Percentiles rank a stretch among this genome's conserved stretches.
Conservation (phyloP, 345 rosid genomes). For the Cardamine chenopodiifolia region DNA sequence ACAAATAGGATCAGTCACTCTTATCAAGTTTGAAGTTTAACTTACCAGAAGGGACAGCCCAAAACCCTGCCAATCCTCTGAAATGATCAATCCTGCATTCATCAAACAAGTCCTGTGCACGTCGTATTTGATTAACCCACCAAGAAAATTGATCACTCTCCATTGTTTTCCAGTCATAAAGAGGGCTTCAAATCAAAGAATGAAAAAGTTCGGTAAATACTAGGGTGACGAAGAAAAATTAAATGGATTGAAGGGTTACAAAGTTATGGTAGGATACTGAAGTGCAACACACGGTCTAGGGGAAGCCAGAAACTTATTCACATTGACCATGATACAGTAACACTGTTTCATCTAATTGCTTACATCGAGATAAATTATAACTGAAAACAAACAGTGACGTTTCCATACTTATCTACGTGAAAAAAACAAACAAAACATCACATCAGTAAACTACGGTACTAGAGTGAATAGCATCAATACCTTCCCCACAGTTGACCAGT, state of each 20-base stretch:
- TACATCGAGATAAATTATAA: not conserved
- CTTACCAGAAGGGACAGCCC: constrained; percentile 95
- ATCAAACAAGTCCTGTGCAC: constrained; percentile 76
- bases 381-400: not conserved
- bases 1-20: constrained; percentile 4
- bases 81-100: constrained; percentile 97
- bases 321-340: not conserved
- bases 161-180: constrained; percentile 94
- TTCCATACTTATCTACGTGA: not conserved
- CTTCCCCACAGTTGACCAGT: constrained; percentile 98
- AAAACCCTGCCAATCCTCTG: constrained; percentile 96
- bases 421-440: constrained; percentile 2
- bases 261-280: not conserved
- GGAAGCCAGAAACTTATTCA: not conserved
- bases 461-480: constrained; percentile 43
- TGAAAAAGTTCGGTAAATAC: not conserved
- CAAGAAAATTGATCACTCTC: constrained; percentile 81
- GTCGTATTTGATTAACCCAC: constrained; percentile 79
- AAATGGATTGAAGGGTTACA: not conserved
- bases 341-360: not conserved
- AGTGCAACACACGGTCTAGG: constrained; percentile 3
- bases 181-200: constrained; percentile 63
- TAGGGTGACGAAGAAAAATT: not conserved
- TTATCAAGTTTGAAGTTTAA: constrained; percentile 27
- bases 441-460: not conserved